phyloP scores from a whole-genome alignment of 2,329 filamentous ascomycete genomes.

The Ceratocystis variospora region DNA sequence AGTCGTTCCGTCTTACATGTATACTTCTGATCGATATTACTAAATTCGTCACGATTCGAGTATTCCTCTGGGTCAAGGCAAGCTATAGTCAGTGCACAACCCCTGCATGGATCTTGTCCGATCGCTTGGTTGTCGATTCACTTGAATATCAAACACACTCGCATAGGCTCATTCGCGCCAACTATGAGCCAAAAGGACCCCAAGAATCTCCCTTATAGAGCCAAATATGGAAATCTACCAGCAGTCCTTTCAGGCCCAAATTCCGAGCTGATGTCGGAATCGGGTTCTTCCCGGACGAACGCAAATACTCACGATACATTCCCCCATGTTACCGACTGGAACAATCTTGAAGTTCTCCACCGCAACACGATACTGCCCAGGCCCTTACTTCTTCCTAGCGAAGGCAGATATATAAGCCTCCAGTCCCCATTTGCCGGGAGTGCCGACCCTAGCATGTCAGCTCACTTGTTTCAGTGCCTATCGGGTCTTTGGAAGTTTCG shows the following conservation, averaged over 20 bases:
- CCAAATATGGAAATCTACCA: neutral
- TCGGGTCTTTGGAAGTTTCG: conserved; percentile 44
- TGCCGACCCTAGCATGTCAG: neutral
- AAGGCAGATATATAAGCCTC: conserved; percentile 34
- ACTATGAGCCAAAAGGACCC: neutral
- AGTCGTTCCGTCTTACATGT: neutral
- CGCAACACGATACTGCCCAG: conserved; percentile 44
- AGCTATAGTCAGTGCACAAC: neutral
- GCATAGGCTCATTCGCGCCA: neutral
- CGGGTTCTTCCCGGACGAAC: neutral
- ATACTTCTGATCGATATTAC: neutral
- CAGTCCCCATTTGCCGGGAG: conserved; percentile 22
- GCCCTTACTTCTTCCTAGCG: conserved; percentile 41
- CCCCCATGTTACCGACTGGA: conserved; percentile 41
- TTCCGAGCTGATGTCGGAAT: neutral
- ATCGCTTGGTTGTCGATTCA: neutral
- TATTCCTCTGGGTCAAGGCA: neutral
- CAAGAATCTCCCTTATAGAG: neutral
- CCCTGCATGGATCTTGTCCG: neutral
- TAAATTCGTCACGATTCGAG: no score
- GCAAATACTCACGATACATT: neutral
- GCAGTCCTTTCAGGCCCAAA: neutral
- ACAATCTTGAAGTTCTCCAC: conserved; percentile 45
- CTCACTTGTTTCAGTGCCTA: conserved; percentile 23
- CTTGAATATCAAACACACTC: neutral